Conservation (phyloP, 2,329 filamentous ascomycete species). For the Kalmusia sp. region DNA sequence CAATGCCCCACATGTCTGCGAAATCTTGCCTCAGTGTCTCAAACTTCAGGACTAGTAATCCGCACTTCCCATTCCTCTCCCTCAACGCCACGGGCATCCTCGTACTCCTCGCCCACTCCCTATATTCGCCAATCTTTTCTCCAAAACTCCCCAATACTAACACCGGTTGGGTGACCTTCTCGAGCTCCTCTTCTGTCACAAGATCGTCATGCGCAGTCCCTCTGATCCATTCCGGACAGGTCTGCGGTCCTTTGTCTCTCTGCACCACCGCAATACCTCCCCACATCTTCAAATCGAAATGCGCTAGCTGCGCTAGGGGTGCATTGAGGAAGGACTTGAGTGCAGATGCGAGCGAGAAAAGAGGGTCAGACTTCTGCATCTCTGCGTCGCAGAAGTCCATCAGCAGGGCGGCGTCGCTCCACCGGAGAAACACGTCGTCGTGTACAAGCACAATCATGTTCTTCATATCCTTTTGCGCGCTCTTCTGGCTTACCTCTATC, state of each 20-base stretch:
- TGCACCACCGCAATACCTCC: neutral
- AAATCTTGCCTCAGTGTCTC: neutral
- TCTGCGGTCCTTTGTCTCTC: constrained; percentile 1
- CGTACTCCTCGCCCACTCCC: constrained; percentile 1
- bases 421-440: constrained; percentile 4
- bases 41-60: constrained; percentile 11
- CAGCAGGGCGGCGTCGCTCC: constrained; percentile 12
- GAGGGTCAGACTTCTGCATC: neutral
- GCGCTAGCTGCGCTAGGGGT: too few relatives aligned
- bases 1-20: neutral
- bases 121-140: neutral
- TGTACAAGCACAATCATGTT: constrained; percentile 10
- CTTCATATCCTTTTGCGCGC: constrained; percentile 4
- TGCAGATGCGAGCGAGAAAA: neutral
- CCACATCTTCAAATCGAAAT: neutral
- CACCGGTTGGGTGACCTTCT: neutral
- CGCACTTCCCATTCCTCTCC: neutral
- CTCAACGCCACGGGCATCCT: neutral
- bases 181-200: constrained; percentile 10
- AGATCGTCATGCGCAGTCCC: constrained; percentile 17
- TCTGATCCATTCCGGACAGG: constrained; percentile 2
- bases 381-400: neutral
- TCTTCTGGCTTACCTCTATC: neutral
- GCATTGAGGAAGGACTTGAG: neutral
- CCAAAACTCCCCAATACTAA: neutral